These are phyloP conservation scores for Penicillium digitatum DNA, from an alignment of 2,329 filamentous ascomycete genomes.

Conservation along the genomic window DNA sequence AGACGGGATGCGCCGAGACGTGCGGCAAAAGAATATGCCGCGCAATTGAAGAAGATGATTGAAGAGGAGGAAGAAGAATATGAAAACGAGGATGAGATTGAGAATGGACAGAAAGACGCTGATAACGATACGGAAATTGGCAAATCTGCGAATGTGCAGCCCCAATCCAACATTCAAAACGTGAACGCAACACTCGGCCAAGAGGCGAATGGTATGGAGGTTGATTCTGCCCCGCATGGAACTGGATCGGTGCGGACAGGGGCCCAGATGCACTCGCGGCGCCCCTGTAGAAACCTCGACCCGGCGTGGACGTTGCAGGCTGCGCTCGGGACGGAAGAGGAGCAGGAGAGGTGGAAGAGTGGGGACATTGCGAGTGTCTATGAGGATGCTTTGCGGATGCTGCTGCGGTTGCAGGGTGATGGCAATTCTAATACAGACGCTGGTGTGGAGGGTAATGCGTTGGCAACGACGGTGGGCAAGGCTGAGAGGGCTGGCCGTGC, in stretches of 20 bases:
- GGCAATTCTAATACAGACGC: conserved; percentile 18
- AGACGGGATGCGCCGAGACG: conserved; percentile 43
- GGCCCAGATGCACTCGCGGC: too few relatives aligned
- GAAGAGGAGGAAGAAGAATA: conserved; percentile 44
- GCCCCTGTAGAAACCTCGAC: not conserved
- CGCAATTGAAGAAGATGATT: conserved; percentile 34
- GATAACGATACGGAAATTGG: conserved; percentile 31
- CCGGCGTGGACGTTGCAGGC: conserved; percentile 32
- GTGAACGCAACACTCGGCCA: not conserved
- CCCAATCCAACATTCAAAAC: not conserved
- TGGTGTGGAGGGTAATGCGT: conserved; percentile 30
- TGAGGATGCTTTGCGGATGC: conserved; percentile 37
- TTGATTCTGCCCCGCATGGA: conserved; percentile 23
- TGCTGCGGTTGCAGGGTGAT: conserved; percentile 40
- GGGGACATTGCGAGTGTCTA: conserved; percentile 45
- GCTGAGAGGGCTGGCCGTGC: conserved; percentile 45
- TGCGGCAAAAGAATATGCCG: conserved; percentile 40
- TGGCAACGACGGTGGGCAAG: conserved; percentile 47
- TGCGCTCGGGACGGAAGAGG: conserved; percentile 32
- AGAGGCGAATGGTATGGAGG: conserved; percentile 27
- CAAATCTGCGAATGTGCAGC: conserved; percentile 10
- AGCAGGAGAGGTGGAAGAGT: conserved; percentile 38
- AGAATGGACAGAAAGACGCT: conserved; percentile 36
- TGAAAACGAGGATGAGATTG: conserved; percentile 57
- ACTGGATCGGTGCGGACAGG: not conserved